Conservation (phyloP, 1,139 yeast genomes). For the Protomyces inouyei region DNA sequence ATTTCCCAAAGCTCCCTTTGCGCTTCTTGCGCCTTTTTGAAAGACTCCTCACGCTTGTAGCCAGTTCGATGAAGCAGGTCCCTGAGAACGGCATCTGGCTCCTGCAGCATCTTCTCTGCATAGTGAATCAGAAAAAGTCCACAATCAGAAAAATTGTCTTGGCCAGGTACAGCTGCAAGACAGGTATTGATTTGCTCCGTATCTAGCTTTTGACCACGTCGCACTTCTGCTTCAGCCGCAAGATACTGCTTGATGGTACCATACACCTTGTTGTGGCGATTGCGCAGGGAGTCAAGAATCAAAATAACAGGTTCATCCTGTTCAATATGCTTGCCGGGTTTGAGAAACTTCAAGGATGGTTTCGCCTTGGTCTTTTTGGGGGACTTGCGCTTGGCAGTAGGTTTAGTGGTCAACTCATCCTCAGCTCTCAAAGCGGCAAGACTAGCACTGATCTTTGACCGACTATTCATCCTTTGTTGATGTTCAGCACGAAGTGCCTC, state of each 20-base stretch:
- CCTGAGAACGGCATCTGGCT: constrained; percentile 42
- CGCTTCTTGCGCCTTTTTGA: constrained; percentile 3
- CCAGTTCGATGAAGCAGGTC: background rate
- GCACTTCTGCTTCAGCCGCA: constrained; percentile 66
- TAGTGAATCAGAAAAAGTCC: constrained; percentile 89
- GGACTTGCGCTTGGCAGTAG: background rate
- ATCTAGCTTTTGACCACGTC: constrained; percentile 48
- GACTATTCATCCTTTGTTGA: background rate
- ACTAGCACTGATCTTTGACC: background rate
- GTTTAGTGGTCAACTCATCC: background rate
- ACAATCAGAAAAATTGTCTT: constrained; percentile 87
- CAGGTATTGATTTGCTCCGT: constrained; percentile 45
- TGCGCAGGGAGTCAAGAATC: constrained; percentile 71
- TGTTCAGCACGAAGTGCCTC: background rate
- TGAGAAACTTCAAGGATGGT: background rate
- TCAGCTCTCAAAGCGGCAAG: constrained; percentile 2
- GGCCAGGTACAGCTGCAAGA: constrained; percentile 68
- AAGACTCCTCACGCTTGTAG: background rate
- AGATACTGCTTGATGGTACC: constrained; percentile 59
- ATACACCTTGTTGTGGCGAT: constrained; percentile 52
- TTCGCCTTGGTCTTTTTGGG: background rate
- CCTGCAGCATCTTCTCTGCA: constrained; percentile 57
- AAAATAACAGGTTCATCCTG: constrained; percentile 49
- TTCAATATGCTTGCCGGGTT: constrained; percentile 19
- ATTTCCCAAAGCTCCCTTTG: constrained; percentile 9